A percentile compares a stretch with the other conserved stretches of the same genome.
These are phyloP conservation scores for Sporothrix curviconia DNA, from an alignment of 2,329 filamentous ascomycete genomes.

Conservation along the genomic window DNA sequence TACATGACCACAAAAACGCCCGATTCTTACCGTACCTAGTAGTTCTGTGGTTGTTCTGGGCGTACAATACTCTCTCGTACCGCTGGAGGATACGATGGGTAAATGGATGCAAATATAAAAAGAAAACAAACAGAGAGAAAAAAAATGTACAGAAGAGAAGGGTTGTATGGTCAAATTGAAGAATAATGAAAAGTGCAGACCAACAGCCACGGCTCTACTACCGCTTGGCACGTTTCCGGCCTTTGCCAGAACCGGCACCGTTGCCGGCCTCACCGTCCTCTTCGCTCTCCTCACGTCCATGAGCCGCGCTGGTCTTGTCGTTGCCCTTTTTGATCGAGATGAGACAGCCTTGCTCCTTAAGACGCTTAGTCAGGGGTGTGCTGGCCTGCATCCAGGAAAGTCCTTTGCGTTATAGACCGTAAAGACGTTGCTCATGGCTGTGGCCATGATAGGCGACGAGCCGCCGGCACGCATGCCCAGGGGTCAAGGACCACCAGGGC, in stretches of 20 bases:
- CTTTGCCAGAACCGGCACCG: slow-evolving; percentile 12
- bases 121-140: neutral
- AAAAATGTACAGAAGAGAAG: neutral
- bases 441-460: slow-evolving; percentile 44
- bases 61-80: neutral
- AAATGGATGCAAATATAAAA: neutral
- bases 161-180: too few relatives aligned
- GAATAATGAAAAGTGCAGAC: too few relatives aligned
- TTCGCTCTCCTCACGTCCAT: slow-evolving; percentile 36
- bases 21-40: neutral
- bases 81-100: neutral
- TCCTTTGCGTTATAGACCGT: slow-evolving; percentile 78
- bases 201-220: too few relatives aligned
- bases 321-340: slow-evolving; percentile 85
- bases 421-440: slow-evolving; percentile 62
- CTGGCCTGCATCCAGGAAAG: slow-evolving; percentile 80
- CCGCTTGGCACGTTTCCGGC: slow-evolving; percentile 16
- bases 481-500: slow-evolving; percentile 66
- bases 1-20: neutral
- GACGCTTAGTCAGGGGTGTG: slow-evolving; percentile 62
- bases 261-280: slow-evolving; percentile 39
- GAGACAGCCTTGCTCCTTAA: slow-evolving; percentile 74
- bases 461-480: slow-evolving; percentile 46
- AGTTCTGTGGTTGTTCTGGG: neutral
- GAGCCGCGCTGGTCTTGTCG: slow-evolving; percentile 44